Evolutionary conservation across 352 stramenopile genomes (phyloP), one percentile per base, ranked within the genome.

Genomic region (Globisporangium apiculatum): DNA sequence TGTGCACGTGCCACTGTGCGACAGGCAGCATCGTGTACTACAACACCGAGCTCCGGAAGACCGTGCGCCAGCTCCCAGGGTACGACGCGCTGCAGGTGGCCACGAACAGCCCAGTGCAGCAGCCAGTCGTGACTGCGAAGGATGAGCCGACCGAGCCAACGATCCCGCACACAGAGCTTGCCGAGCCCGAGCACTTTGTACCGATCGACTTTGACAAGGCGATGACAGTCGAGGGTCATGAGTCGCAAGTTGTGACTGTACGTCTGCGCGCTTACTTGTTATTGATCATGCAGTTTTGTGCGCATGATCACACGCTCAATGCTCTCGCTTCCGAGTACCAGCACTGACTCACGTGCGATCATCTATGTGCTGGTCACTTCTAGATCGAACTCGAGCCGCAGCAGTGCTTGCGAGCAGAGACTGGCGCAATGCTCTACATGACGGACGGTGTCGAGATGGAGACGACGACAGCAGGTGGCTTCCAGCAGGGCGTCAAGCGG

Each of bases 341-440:
- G 24, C 24, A 31, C 24, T 31, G 24, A 31, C 24, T 31, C 24
- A 31, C 24, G 2, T 3, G 24, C 24, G 24, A 31, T 31, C 24
- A 3, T 31, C 24, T 31, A 31, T 31, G 24, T 31, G 24, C 24
- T 31, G 24, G 24, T 31, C 24, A 3, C 15, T 12, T 5, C 45
- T 17, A 89, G 69, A 83, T 97, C 47, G 78, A 94, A 43, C 71
- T 98, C 6, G 71, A 93, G 67, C 86, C 85, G 24, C 84, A 96
- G 42, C 89, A 98, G 71, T 89, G 93, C 35, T 67, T 98, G 40
- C 78, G 94, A 38, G 91, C 93, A 6, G 93, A 98, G 67, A 95
- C 78, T 12, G 92, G 92, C 7, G 87, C 92, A 14, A 97, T 98
- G 85, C 88, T 98, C 49, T 98, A 97, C 73, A 98, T 98, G 92